phyloP scores from a whole-genome alignment of 345 rosid genomes.

The Gynandropsis gynandra region DNA sequence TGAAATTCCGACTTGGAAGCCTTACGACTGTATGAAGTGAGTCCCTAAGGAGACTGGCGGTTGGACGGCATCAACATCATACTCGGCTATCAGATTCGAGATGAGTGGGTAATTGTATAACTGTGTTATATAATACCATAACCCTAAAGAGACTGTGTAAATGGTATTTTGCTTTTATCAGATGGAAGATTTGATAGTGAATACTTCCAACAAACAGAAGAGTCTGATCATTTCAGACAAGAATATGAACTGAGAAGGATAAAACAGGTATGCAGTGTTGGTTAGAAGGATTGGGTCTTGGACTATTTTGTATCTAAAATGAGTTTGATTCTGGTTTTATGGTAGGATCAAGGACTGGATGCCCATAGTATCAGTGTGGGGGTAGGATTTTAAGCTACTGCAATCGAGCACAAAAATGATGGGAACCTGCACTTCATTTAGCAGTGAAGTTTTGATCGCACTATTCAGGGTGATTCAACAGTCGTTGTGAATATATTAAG shows the following conservation, averaged over 20 bases:
- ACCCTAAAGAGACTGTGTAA: background rate
- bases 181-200: slow-evolving; percentile 49
- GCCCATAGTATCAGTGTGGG: too few relatives aligned
- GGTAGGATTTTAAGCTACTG: background rate
- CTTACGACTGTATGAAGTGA: too few relatives aligned
- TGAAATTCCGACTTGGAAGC: too few relatives aligned
- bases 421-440: too few relatives aligned
- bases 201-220: slow-evolving; percentile 60
- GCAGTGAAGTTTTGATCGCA: too few relatives aligned
- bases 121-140: too few relatives aligned
- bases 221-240: slow-evolving; percentile 64
- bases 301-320: background rate
- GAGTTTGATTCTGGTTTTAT: slow-evolving; percentile 3
- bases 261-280: slow-evolving; percentile 51
- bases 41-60: slow-evolving; percentile 53
- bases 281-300: background rate
- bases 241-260: slow-evolving; percentile 74
- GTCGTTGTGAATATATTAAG: too few relatives aligned
- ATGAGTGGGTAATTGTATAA: background rate
- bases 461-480: too few relatives aligned
- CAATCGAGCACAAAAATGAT: too few relatives aligned
- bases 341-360: slow-evolving; percentile 90
- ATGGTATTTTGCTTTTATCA: slow-evolving; percentile 15
- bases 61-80: slow-evolving; percentile 56
- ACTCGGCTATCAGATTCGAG: slow-evolving; percentile 15